Percentiles rank a stretch among this genome's conserved stretches.
Evolutionary conservation across 768 basidiomycete species (phyloP).

Genomic region (Cubamyces sp.): DNA sequence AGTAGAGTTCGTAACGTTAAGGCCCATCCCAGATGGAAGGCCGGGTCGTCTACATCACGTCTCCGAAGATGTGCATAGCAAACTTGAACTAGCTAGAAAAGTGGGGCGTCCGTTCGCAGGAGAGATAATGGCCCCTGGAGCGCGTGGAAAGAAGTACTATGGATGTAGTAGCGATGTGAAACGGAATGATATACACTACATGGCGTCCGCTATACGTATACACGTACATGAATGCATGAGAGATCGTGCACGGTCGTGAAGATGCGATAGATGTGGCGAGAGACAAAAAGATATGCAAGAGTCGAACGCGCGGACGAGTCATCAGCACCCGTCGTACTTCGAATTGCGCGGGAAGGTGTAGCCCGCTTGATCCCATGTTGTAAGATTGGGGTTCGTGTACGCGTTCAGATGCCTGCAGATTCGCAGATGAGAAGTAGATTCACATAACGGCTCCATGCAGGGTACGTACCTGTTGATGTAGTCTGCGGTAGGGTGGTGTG

Average conservation of each 20-base stretch:
- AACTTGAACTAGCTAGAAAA: background rate
- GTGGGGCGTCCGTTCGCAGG: background rate
- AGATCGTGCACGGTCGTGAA: constrained; percentile 24
- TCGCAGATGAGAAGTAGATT: background rate
- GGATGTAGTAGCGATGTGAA: constrained; percentile 5
- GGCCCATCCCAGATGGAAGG: background rate
- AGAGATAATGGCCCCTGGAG: background rate
- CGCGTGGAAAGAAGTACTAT: constrained; percentile 10
- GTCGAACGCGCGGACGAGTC: background rate
- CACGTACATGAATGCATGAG: constrained; percentile 23
- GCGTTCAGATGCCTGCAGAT: constrained; percentile 49
- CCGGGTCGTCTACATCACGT: background rate
- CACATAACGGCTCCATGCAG: background rate
- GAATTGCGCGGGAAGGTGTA: constrained; percentile 76
- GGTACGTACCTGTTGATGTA: constrained; percentile 68
- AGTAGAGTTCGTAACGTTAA: background rate
- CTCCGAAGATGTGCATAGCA: background rate
- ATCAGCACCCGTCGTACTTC: constrained; percentile 40
- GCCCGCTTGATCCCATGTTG: constrained; percentile 82
- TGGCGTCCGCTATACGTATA: constrained; percentile 23
- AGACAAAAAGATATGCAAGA: constrained; percentile 4
- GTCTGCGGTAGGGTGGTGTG: constrained; percentile 71
- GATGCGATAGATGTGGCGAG: constrained; percentile 14
- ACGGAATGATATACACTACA: constrained; percentile 20
- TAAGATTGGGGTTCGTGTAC: constrained; percentile 82